These are phyloP conservation scores for Talaromyces sp. DNA, from an alignment of 2,329 filamentous ascomycete genomes.

Conservation along the genomic window DNA sequence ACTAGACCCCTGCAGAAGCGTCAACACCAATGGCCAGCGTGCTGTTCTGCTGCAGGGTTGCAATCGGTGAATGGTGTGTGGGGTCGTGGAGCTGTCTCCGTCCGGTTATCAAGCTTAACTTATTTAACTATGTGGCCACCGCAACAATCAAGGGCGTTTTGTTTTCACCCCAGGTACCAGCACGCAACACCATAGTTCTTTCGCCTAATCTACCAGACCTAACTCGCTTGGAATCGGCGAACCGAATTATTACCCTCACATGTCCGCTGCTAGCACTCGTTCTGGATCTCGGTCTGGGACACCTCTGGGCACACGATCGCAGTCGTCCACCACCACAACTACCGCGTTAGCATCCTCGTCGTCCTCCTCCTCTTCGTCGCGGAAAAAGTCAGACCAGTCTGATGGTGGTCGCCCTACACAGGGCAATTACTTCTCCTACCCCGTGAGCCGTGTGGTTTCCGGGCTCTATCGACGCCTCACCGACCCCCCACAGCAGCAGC, in stretches of 20 bases:
- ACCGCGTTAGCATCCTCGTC: background rate
- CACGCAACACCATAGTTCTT: background rate
- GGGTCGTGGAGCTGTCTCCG: background rate
- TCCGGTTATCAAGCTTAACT: background rate
- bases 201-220: background rate
- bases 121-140: background rate
- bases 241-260: background rate
- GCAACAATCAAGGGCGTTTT: background rate
- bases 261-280: conserved; percentile 12
- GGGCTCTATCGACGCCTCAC: conserved; percentile 65
- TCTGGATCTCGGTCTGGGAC: conserved; percentile 12
- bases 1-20: background rate
- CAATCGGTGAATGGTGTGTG: background rate
- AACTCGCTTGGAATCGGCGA: background rate
- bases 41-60: background rate
- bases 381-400: background rate
- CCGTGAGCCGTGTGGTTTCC: conserved; percentile 51
- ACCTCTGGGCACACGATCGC: conserved; percentile 10
- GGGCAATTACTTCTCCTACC: conserved; percentile 47
- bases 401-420: conserved; percentile 29
- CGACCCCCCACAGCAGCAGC: conserved; percentile 26
- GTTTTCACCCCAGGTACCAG: background rate
- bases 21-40: background rate
- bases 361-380: conserved; percentile 15
- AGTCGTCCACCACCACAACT: conserved; percentile 2